Conservation (phyloP, 2,329 filamentous ascomycete species). For the Boeremia lycopersici region DNA sequence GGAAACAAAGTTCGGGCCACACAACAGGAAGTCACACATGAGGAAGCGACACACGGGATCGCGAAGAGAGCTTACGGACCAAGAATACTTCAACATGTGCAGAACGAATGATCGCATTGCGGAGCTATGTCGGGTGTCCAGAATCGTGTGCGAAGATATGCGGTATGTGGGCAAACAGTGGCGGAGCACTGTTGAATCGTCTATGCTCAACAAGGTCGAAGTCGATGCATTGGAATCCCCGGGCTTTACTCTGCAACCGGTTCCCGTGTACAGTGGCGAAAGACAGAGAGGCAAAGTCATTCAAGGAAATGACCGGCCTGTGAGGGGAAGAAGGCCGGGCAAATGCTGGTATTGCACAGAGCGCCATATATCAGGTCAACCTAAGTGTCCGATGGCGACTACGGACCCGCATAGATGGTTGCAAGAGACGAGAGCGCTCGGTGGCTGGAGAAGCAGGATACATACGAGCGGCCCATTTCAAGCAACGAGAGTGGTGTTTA, state of each 20-base stretch:
- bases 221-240: not conserved
- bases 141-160: not conserved
- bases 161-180: not conserved
- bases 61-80: not conserved
- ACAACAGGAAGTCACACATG: not conserved
- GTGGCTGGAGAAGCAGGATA: not conserved
- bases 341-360: slow-evolving; percentile 1
- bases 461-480: not conserved
- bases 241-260: not conserved
- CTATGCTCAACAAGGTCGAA: not conserved
- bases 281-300: not conserved
- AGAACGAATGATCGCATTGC: not conserved
- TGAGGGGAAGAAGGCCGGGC: not conserved
- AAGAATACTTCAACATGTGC: not conserved
- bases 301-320: not conserved
- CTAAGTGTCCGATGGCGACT: not conserved
- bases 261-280: not conserved
- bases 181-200: not conserved
- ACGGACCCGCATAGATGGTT: not conserved
- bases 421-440: not conserved
- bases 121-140: not conserved
- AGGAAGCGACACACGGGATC: not conserved
- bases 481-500: not conserved
- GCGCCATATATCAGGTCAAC: not conserved
- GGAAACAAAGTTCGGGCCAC: not conserved